Evolutionary conservation across 2,329 filamentous ascomycete genomes (phyloP).

Genomic region (Thielaviopsis populi): DNA sequence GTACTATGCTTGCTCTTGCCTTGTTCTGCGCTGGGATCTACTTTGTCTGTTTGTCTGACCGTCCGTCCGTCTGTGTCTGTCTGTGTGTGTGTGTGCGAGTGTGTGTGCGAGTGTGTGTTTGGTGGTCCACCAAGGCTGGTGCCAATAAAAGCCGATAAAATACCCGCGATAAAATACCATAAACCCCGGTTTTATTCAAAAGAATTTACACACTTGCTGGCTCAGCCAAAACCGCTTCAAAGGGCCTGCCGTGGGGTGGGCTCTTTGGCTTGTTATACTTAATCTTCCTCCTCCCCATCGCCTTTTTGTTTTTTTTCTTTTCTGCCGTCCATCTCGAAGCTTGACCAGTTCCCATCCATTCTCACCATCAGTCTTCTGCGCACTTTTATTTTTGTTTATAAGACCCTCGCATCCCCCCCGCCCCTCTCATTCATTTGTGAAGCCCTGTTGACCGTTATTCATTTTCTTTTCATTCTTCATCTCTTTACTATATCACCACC

Average conservation of each 20-base stretch:
- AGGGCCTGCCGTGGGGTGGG: neutral
- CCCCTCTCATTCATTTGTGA: neutral
- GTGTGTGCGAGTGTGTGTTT: too few species aligned
- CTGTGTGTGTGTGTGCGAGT: too few species aligned
- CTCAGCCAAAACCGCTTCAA: neutral
- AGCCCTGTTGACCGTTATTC: too few species aligned
- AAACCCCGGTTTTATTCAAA: neutral
- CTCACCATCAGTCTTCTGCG: neutral
- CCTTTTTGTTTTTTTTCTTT: neutral
- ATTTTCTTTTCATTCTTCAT: neutral
- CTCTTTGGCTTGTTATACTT: neutral
- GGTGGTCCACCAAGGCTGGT: neutral
- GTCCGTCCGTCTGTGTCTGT: too few species aligned
- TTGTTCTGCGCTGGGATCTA: neutral
- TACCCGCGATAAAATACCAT: neutral
- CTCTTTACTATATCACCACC: neutral
- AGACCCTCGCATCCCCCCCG: neutral
- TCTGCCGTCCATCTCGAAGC: neutral
- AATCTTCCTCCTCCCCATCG: neutral
- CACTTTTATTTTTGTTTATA: neutral
- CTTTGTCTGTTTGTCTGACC: neutral
- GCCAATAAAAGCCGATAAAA: neutral
- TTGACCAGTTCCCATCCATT: neutral
- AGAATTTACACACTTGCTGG: neutral
- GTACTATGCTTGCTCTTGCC: neutral